Evolutionary conservation across 257 asterid species (phyloP).

Genomic region (Henckelia pumila): DNA sequence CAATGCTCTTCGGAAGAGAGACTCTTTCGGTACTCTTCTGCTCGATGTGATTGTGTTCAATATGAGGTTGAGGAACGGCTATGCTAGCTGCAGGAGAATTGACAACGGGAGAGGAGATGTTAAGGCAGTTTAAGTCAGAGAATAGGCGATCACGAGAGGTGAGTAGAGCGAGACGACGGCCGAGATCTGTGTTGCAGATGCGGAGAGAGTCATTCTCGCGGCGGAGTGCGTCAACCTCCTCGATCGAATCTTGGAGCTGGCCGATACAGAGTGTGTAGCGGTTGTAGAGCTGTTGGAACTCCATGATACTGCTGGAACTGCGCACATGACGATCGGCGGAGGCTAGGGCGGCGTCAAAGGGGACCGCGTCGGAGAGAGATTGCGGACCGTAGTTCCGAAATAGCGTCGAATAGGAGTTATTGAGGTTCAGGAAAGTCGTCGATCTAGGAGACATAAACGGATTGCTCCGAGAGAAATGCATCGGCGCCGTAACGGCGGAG

Average conservation of each 20-base stretch:
- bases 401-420: slow-evolving; percentile 44
- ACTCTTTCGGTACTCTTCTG: slow-evolving; percentile 42
- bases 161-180: slow-evolving; percentile 54
- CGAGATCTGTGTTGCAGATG: slow-evolving; percentile 60
- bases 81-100: slow-evolving; percentile 25
- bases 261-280: slow-evolving; percentile 51
- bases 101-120: slow-evolving; percentile 30
- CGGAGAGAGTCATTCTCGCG: slow-evolving; percentile 57
- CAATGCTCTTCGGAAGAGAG: slow-evolving; percentile 71
- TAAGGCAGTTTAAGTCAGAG: slow-evolving; percentile 58
- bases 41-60: slow-evolving; percentile 41
- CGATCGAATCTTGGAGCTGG: slow-evolving; percentile 52
- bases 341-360: slow-evolving; percentile 33
- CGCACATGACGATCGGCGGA: slow-evolving; percentile 44
- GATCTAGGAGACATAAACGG: slow-evolving; percentile 55
- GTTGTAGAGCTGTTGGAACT: slow-evolving; percentile 80
- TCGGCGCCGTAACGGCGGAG: slow-evolving; percentile 29
- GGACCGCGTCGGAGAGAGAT: slow-evolving; percentile 45
- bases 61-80: slow-evolving; percentile 25
- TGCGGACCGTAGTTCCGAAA: slow-evolving; percentile 39
- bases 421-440: slow-evolving; percentile 36
- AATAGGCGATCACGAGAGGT: slow-evolving; percentile 60
- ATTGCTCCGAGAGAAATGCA: slow-evolving; percentile 29
- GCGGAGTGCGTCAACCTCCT: slow-evolving; percentile 58
- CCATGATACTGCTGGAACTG: slow-evolving; percentile 46